Base-by-base conservation (phyloP, 352 stramenopile genomes). In the Albugo laibachii region DNA sequence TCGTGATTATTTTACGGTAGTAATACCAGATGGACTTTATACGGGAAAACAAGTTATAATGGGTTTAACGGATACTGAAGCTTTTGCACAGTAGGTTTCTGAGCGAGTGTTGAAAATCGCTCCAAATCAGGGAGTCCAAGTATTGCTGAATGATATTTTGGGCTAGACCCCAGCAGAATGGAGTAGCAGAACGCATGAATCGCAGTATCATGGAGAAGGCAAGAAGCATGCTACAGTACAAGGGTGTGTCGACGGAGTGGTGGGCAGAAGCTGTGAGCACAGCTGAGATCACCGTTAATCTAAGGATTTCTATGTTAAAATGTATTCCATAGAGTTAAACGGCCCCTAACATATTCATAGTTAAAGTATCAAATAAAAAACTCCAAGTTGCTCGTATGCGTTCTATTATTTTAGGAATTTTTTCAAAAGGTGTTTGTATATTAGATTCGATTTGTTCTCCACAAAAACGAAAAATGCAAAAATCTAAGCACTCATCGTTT, bases 201-300 rank as follows among this genome's bases (percentile, higher is more conserved):
- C 39, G 55, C 0, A 59, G 46, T 0, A 48, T 62, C 11, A 59
- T 65, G 36, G 54, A 63, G 15, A 58, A 52, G 18, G 52, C 55
- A 14, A 41, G 52, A 12, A 50, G 41, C 34, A 69, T 71, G 44
- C 11, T 60, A 18, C 21, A 56, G 36, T 53, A 64, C 42, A 57
- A 57, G 35, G 42, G 37, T 0, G 36, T 71, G 0, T 31, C 47
- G 10, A 56, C 12, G 1, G 8, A 38, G 1, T 67, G 59, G 56
- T 66, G 52, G 55, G 49, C 41, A 3, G 53, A 67, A 46, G 58
- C 59, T 0, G 45, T 63, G 1, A 59, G 51, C 39, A 67, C 51
- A n/a, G n/a, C n/a, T n/a, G n/a, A n/a, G n/a, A n/a, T n/a, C n/a
- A n/a, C n/a, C n/a, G n/a, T n/a, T n/a, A n/a, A n/a, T n/a, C n/a